Evolutionary conservation across 1,284 basidiomycete species (phyloP).

Genomic region (Flammula alnicola): DNA sequence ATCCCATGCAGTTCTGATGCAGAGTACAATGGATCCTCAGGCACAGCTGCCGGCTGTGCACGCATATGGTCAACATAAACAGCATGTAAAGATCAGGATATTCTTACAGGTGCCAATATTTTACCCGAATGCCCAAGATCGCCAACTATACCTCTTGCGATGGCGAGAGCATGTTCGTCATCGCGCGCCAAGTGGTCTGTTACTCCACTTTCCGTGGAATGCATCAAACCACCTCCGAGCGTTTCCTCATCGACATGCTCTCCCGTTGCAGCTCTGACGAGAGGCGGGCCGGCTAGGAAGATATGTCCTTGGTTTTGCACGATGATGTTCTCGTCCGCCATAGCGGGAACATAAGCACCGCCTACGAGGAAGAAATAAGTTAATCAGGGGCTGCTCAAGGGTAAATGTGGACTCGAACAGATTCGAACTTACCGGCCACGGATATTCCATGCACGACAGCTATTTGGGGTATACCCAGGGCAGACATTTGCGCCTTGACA

Average conservation of each 20-base stretch:
- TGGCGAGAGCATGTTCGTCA: slow-evolving; percentile 87
- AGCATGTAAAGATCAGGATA: neutral
- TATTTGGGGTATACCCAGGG: slow-evolving; percentile 89
- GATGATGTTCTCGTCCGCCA: slow-evolving; percentile 96
- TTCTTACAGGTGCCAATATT: slow-evolving; percentile 49
- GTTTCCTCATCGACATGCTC: slow-evolving; percentile 94
- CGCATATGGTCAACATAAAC: neutral
- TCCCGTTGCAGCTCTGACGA: slow-evolving; percentile 95
- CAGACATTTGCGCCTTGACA: slow-evolving; percentile 85
- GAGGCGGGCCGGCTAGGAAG: slow-evolving; percentile 94
- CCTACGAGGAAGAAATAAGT: slow-evolving; percentile 43
- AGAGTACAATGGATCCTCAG: slow-evolving; percentile 82
- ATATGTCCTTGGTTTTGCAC: slow-evolving; percentile 93
- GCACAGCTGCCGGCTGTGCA: slow-evolving; percentile 54
- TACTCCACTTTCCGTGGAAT: slow-evolving; percentile 91
- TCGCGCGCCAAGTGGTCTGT: slow-evolving; percentile 91
- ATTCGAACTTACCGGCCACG: slow-evolving; percentile 67
- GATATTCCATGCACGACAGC: slow-evolving; percentile 94
- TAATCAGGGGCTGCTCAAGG: too few relatives aligned
- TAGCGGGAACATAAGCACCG: slow-evolving; percentile 93
- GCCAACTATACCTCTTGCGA: slow-evolving; percentile 82
- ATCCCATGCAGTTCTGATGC: slow-evolving; percentile 87
- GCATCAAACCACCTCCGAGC: slow-evolving; percentile 92
- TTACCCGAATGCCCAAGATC: slow-evolving; percentile 75
- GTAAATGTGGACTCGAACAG: neutral